phyloP scores from a whole-genome alignment of 176 grass and related monocot genomes.

The Aegilops tauschii region DNA sequence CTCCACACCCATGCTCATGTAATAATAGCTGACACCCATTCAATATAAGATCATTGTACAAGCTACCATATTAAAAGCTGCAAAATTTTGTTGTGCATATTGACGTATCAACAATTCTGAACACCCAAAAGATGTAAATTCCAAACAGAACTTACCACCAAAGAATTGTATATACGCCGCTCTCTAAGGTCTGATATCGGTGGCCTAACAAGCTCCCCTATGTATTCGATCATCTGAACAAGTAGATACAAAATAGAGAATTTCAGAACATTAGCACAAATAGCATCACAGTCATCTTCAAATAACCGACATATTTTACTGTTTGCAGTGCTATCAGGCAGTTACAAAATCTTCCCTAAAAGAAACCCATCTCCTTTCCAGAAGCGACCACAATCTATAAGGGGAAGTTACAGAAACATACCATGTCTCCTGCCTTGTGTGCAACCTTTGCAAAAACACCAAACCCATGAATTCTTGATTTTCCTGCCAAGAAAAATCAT shows the following conservation, averaged over 20 bases:
- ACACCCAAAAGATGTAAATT: slow-evolving; percentile 13
- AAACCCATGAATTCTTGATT: slow-evolving; percentile 99
- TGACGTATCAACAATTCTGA: slow-evolving; percentile 10
- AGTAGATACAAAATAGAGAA: slow-evolving; percentile 34
- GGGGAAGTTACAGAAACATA: slow-evolving; percentile 38
- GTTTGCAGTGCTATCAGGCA: neutral
- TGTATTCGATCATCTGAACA: slow-evolving; percentile 91
- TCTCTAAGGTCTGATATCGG: slow-evolving; percentile 92
- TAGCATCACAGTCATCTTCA: neutral
- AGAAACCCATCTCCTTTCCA: slow-evolving; percentile 12
- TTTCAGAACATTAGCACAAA: slow-evolving; percentile 29
- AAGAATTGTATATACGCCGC: slow-evolving; percentile 74
- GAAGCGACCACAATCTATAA: slow-evolving; percentile 27
- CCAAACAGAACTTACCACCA: slow-evolving; percentile 67
- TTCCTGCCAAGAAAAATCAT: slow-evolving; percentile 50
- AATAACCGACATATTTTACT: neutral
- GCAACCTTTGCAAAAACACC: slow-evolving; percentile 94
- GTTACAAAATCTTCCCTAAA: neutral
- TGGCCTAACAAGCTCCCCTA: slow-evolving; percentile 95
- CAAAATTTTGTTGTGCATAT: neutral
- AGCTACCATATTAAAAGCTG: slow-evolving; percentile 16
- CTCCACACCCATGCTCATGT: neutral
- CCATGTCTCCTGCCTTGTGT: slow-evolving; percentile 98
- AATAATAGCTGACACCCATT: neutral
- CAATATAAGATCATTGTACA: neutral